phyloP scores from a whole-genome alignment of 805 yeast genomes.

The Saccharomycopsis synnaedendra region DNA sequence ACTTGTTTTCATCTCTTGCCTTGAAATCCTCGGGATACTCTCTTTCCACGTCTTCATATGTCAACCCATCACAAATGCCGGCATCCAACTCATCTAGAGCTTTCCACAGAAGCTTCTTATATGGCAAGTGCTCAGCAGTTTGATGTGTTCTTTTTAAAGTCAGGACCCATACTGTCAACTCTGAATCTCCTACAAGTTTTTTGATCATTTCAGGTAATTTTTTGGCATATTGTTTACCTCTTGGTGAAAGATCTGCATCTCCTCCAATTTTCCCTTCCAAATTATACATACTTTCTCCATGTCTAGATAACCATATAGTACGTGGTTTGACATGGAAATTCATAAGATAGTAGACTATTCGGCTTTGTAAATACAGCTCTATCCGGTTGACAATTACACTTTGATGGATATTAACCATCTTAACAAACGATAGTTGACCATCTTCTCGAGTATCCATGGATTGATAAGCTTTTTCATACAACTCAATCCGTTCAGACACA shows the following conservation, averaged over 20 bases:
- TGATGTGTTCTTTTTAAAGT: constrained; percentile 72
- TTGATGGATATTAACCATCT: constrained; percentile 76
- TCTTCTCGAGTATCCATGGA: constrained; percentile 53
- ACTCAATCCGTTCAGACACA: constrained; percentile 45
- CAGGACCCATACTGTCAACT: constrained; percentile 85
- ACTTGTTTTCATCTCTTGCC: constrained; percentile 92
- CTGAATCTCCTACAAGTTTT: constrained; percentile 18
- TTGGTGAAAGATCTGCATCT: constrained; percentile 65
- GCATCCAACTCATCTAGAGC: constrained; percentile 92
- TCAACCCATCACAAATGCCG: constrained; percentile 86
- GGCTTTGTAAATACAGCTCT: constrained; percentile 78
- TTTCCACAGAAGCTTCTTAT: constrained; percentile 92
- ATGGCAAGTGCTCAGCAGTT: constrained; percentile 65
- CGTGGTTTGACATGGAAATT: constrained; percentile 89
- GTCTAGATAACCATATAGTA: constrained; percentile 87
- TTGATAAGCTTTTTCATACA: constrained; percentile 67
- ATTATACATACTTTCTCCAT: constrained; percentile 90
- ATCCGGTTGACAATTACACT: constrained; percentile 83
- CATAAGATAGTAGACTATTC: constrained; percentile 94
- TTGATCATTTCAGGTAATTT: constrained; percentile 64
- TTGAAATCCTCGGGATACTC: constrained; percentile 84
- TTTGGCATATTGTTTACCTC: constrained; percentile 66
- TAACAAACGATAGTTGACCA: constrained; percentile 68
- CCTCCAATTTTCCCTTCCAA: constrained; percentile 95
- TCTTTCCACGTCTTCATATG: constrained; percentile 74